Percentiles rank a stretch among this genome's conserved stretches.
phyloP scores from a whole-genome alignment of 768 basidiomycete species.

The Auriscalpium vulgare region DNA sequence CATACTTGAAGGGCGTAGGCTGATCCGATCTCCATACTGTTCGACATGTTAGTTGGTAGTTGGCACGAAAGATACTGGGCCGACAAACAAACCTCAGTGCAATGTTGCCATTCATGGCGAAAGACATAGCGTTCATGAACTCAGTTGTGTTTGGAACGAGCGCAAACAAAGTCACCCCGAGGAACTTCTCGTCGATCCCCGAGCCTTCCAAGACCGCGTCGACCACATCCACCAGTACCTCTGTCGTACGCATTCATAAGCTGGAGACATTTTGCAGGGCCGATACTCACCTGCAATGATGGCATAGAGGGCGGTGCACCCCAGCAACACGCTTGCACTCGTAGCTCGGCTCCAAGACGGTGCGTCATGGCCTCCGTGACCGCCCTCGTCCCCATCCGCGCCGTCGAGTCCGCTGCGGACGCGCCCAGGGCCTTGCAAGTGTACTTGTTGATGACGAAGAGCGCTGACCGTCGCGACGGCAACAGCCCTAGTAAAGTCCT shows the following conservation, averaged over 20 bases:
- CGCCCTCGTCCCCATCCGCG: constrained; percentile 38
- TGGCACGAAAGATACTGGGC: not conserved
- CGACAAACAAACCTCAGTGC: constrained; percentile 65
- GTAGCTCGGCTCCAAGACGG: constrained; percentile 92
- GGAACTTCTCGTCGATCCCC: constrained; percentile 94
- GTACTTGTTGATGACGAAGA: constrained; percentile 70
- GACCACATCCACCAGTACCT: constrained; percentile 90
- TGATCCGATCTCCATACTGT: constrained; percentile 98
- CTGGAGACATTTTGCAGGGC: too few species aligned
- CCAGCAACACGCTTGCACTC: constrained; percentile 83
- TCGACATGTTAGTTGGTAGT: not conserved
- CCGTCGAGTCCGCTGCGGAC: constrained; percentile 32
- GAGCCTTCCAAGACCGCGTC: constrained; percentile 88
- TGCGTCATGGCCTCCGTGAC: constrained; percentile 84
- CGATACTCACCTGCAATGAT: constrained; percentile 78
- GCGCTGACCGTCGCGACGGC: constrained; percentile 92
- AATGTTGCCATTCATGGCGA: constrained; percentile 94
- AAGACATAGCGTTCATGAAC: constrained; percentile 99
- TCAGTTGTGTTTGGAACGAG: constrained; percentile 98
- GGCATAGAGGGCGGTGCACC: constrained; percentile 89
- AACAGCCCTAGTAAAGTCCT: constrained; percentile 90
- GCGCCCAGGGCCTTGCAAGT: constrained; percentile 39
- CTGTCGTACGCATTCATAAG: constrained; percentile 31
- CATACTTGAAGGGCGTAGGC: constrained; percentile 99
- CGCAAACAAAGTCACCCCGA: constrained; percentile 93